Evolutionary conservation across 345 rosid species (phyloP), one percentile per base, ranked within the genome.

Genomic region (Hibiscus syriacus): DNA sequence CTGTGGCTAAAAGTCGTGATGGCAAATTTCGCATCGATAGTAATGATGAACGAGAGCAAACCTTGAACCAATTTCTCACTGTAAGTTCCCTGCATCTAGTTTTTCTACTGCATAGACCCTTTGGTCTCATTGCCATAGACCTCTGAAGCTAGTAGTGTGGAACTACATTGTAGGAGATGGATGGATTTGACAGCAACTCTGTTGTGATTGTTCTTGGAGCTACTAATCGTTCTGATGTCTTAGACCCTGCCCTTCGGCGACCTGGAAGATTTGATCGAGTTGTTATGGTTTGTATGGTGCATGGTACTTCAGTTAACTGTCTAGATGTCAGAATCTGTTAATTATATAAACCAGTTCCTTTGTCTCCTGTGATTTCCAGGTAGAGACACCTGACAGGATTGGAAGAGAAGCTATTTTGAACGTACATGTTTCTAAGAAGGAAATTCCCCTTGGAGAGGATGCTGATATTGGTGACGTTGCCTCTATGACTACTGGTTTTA

Each of bases 201-300:
- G 89, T 96, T 59, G 99, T 94, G 49, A 94, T 91, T 55, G 97
- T 94, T 74, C 97, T 94, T 72, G 99, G 95, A 69, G 99, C 99
- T 36, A 94, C 98, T 60, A 94, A 94, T 72, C 95, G 99, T 12
- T 82, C 99, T 2, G 98, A 89, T 84, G 97, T 94, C 72, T 81
- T 94, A 72, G 98, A 94, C 69, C 93, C 98, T 36, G n/a, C n/a
- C n/a, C n/a, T n/a, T n/a, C n/a, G n/a, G n/a, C n/a, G n/a, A n/a
- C n/a, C n/a, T n/a, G n/a, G n/a, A n/a, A n/a, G n/a, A n/a, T n/a
- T n/a, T n/a, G n/a, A n/a, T n/a, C n/a, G n/a, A n/a, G n/a, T n/a
- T n/a, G n/a, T n/a, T n/a, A n/a, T n/a, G n/a, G n/a, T n/a, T n/a
- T n/a, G n/a, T n/a, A n/a, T n/a, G n/a, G 38, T 53, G 48, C 36